Base-by-base conservation (phyloP, 192 early-diverging fungal genomes). In the Gryganskiella cystojenkinii region DNA sequence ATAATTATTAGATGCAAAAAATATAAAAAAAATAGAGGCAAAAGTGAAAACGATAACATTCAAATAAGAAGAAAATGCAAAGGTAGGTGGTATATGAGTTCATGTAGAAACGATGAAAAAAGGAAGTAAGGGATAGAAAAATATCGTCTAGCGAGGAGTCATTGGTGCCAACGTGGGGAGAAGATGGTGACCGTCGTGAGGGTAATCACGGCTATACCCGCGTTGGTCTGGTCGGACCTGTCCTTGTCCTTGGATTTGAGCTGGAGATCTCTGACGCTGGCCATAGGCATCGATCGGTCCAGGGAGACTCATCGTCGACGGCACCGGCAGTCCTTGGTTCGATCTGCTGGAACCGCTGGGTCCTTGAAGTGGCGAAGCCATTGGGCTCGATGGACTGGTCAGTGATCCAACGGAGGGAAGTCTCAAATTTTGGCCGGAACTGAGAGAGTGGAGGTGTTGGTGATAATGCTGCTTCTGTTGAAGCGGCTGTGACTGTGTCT, bases 151-250 rank as follows among this genome's bases (percentile, higher is more conserved):
- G 25, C 70, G 70, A 17, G 70, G 70, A 13, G 70, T 61, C 8
- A 72, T 35, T 5, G 70, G 70, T n/a, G n/a, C n/a, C n/a, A n/a
- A n/a, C n/a, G n/a, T n/a, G n/a, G 70, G 70, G 8, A 72, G 43
- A 27, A 64, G 57, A 3, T 52, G 54, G 15, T 63, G 43, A 17
- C 61, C 46, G 14, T 72, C 61, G 55, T 51, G 35, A 37, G 60
- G 50, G 46, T 60, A 51, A n/a, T 30, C 44, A 46, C 62, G 58
- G 30, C 25, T 20, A 44, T 61, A 43, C 24, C n/a, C n/a, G 58
- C 25, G 43, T 61, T 33, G 24, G 56, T n/a, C 7, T 46, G 53
- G 56, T 24, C 20, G 30, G n/a, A n/a, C n/a, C n/a, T n/a, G 57
- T 31, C 40, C 19, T 22, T 57, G 44, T 44, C 54, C 20, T 34